Evolutionary conservation across 2,329 filamentous ascomycete species (phyloP), one percentile per base, ranked within the genome.

Genomic region (Alternaria sp.): DNA sequence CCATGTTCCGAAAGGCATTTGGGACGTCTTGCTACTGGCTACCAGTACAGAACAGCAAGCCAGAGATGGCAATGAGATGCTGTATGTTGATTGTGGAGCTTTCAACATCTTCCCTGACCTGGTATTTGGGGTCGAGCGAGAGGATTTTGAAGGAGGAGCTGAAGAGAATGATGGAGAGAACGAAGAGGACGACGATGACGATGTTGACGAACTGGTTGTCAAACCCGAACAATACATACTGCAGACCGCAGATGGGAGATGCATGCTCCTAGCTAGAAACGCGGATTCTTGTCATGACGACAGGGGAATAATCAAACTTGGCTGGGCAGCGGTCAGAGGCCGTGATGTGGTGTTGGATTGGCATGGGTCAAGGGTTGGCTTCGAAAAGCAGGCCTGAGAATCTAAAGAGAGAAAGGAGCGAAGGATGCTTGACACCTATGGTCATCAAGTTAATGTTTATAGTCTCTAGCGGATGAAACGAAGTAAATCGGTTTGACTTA

Each of bases 291-390:
- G 8, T 30, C 32, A 20, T 9, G 12, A n/a, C 3, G 50, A 50
- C 4, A 28, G 10, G 14, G 18, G 30, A 16, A n/a, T 4, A 25
- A 51, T 64, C 14, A 49, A 52, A 12, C 51, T 71, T 27, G 68
- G 69, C 3, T 71, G 68, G 66, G 67, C 68, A 9, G 68, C 65
- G 9, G 41, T 69, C 12, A 60, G 66, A 27, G 69, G 69, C 8
- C 57, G 60, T 20, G 34, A 53, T 7, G 44, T 70, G 5, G 57
- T 69, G 38, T 40, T 71, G 20, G 69, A 71, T 44, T 60, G 60
- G 57, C 54, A 27, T 22, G 52, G 38, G 16, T 41, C 49, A 32
- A 60, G 55, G 18, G 63, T 68, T 32, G 65, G 63, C 8, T 60
- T 70, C 54, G 57, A 5, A 25, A 36, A 34, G 3, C 16, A 7